Base-by-base conservation (phyloP, 2,329 filamentous ascomycete species). In the Cercospora zeina region DNA sequence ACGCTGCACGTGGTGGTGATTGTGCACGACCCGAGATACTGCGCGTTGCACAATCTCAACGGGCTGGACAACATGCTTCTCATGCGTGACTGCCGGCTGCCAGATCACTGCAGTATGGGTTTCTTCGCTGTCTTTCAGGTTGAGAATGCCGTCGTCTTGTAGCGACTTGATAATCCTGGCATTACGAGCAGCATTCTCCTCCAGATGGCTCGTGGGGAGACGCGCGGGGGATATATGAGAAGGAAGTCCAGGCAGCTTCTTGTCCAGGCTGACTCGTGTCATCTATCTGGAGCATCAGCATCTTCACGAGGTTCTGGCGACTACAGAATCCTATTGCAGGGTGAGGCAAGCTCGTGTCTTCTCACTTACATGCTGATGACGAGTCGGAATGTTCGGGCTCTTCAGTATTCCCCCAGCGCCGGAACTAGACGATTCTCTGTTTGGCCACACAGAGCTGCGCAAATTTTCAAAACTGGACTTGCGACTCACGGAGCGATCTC, bases 1-100 rank as follows among this genome's bases (percentile, higher is more conserved):
- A 19, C 79, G 78, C 60, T 84, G 81, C 62, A 78, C 79, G 36
- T 81, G 71, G 61, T 83, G 78, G 68, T 84, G 77, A 34, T 79
- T 79, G 72, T 85, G 82, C 34, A 83, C 81, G 62, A 84, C 82
- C 34, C 81, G 79, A 10, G 77, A 78, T 47, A 83, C 78, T n/a
- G 70, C 67, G 11, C 49, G 54, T 47, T 59, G 53, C 5, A 59
- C 45, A 16, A 63, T 53, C 37, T 63, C 58, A 31, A 60, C 47
- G 11, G 62, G 62, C 33, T 61, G 62, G 34, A 63, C 45, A 2
- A 61, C 49, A 50, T 39, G 62, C 27, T 47, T 57, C 21, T 59
- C 62, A 34, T 63, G 58, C 3, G 62, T 63, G 36, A 63, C 58
- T 13, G 62, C 58, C 7, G 62, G 62, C 3, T 54, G 51, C 62